Evolutionary conservation across 2,329 filamentous ascomycete genomes (phyloP), one percentile per base, ranked within the genome.

Genomic region (Dactylellina sp.): DNA sequence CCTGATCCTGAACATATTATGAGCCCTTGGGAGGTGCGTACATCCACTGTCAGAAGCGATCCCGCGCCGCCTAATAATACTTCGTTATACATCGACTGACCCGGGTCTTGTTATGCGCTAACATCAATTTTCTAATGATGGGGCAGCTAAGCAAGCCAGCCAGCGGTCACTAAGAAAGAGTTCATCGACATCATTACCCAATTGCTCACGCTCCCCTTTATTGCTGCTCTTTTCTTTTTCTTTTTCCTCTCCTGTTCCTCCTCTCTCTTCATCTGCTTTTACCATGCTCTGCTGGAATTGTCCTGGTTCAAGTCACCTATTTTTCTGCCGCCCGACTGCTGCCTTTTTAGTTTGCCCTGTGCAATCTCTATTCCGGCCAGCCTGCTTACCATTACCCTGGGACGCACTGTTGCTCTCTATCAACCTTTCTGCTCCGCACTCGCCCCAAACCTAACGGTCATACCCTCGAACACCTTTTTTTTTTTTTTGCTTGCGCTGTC

Each of bases 81-180:
- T 62, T 64, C 64, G 60, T 72, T 64, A 65, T 72, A 65, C 60
- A 52, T 72, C 59, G 28, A n/a, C n/a, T n/a, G n/a, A 59, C 25
- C 40, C 28, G n/a, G 39, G 53, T 5, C 16, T 14, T 22, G 14
- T 59, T 37, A 39, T 35, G 39, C 32, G 55, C 64, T 61, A 70
- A 70, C 64, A 49, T 40, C 12, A n/a, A n/a, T n/a, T 22, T 52
- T 50, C 44, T 59, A 46, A 49, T 52, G 28, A 35, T 40, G 50
- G 37, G 37, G 44, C 50, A 25, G 18, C 25, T n/a, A n/a, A n/a
- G n/a, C n/a, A n/a, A n/a, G n/a, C n/a, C n/a, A n/a, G n/a, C 9
- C 9, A 32, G 9, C 28, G 28, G 9, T 32, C 28, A 32, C 28
- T 32, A 32, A 32, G n/a, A n/a, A n/a, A n/a, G n/a, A n/a, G 28